These are phyloP conservation scores for Helotiales sp. DNA, from an alignment of 2,329 filamentous ascomycete genomes.

Conservation along the genomic window DNA sequence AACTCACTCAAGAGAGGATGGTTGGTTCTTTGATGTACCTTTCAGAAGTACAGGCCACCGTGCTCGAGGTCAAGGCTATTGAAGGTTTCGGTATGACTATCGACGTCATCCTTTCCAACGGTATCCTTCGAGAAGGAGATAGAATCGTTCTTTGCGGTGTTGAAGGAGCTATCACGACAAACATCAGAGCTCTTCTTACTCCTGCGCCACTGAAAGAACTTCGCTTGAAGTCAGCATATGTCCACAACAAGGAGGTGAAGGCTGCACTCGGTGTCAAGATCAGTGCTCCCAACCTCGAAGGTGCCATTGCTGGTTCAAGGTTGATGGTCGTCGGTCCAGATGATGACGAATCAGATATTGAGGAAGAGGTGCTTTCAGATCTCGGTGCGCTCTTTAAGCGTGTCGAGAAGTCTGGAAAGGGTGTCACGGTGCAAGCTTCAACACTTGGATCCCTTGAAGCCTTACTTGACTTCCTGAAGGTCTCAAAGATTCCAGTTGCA, in stretches of 20 bases:
- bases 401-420: constrained; percentile 87
- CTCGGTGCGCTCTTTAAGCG: constrained; percentile 87
- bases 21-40: constrained; percentile 97
- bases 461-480: constrained; percentile 90
- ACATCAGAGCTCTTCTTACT: constrained; percentile 90
- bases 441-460: constrained; percentile 97
- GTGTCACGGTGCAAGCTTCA: constrained; percentile 95
- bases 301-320: constrained; percentile 93
- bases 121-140: constrained; percentile 91
- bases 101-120: constrained; percentile 94
- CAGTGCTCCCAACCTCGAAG: constrained; percentile 90
- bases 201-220: constrained; percentile 91
- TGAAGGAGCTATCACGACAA: constrained; percentile 93
- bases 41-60: constrained; percentile 94
- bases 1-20: constrained; percentile 96
- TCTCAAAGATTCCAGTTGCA: constrained; percentile 94
- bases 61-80: constrained; percentile 98
- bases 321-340: constrained; percentile 91
- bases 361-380: constrained; percentile 95
- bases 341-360: constrained; percentile 94
- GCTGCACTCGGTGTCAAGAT: constrained; percentile 99
- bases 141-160: constrained; percentile 93
- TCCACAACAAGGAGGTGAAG: constrained; percentile 99
- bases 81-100: constrained; percentile 99
- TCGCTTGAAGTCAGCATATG: constrained; percentile 92